Evolutionary conservation across 495 filamentous ascomycete genomes (phyloP).

Genomic region (Staphylotrichum tortipilum): DNA sequence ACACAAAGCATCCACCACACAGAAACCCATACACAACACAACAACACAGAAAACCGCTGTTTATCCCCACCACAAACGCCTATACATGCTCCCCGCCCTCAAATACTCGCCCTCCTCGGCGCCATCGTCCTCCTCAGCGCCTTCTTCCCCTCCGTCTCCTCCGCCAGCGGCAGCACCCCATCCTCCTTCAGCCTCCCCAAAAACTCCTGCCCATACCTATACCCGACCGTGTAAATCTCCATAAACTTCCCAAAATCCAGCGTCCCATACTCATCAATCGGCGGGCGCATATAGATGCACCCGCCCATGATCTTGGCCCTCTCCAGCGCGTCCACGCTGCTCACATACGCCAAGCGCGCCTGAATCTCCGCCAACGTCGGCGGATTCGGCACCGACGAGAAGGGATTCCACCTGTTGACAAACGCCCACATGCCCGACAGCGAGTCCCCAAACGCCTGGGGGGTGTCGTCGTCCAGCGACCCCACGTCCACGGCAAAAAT

Average conservation of each 20-base stretch:
- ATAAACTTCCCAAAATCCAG: conserved; percentile 96
- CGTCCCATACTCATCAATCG: conserved; percentile 87
- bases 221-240: conserved; percentile 88
- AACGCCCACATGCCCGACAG: conserved; percentile 94
- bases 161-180: conserved; percentile 58
- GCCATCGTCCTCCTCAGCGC: conserved; percentile 88
- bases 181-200: conserved; percentile 63
- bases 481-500: conserved; percentile 97
- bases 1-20: no score
- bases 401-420: conserved; percentile 93
- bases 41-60: no score
- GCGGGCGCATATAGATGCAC: conserved; percentile 91
- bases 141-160: conserved; percentile 80
- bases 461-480: conserved; percentile 77
- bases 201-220: conserved; percentile 72
- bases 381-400: conserved; percentile 77
- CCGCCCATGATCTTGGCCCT: conserved; percentile 80
- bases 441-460: conserved; percentile 85
- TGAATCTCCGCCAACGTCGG: conserved; percentile 95
- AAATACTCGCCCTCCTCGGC: conserved; percentile 86
- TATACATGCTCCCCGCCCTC: not conserved
- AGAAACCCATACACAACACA: no score
- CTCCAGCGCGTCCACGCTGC: conserved; percentile 85
- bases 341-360: conserved; percentile 87
- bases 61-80: not conserved